Evolutionary conservation across 2,329 filamentous ascomycete species (phyloP), one percentile per base, ranked within the genome.

Genomic region (Didymella keratinophila): DNA sequence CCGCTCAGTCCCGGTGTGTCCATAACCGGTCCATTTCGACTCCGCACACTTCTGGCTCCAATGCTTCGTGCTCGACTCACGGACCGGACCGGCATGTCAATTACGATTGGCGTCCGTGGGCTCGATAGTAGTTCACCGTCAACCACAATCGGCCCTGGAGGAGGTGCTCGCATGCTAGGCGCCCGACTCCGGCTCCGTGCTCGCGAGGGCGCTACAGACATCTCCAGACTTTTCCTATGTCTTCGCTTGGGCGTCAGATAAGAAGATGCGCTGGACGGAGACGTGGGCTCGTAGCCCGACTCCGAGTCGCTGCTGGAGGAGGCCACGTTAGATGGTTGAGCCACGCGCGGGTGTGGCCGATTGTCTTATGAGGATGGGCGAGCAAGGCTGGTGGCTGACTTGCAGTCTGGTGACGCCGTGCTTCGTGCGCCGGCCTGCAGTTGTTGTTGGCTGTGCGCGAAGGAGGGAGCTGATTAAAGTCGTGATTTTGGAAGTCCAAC

Each of bases 1-100:
- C 73, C 71, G 37, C 73, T 76, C 39, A 76, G 56, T 21, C 73
- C 73, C 12, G 73, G 73, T 30, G 72, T 67, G 18, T 68, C 67
- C 48, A 72, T 64, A 1, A 69, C 51, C 11, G 70, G 65, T 36
- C 63, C 66, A 44, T 62, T 60, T 36, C 65, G 58, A 27, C 41
- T 43, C 23, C 41, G 21, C 16, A 43, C 41, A 27, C 41, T 43
- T 23, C 41, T 25, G 41, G 41, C 41, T 7, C 41, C 65, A 37
- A 69, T 57, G 56, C 71, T 73, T 42, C 70, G 66, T 54, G 70
- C 72, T 48, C 70, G 65, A 58, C 71, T 73, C 42, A 63, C 57
- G 16, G 70, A 28, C 20, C 70, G 54, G 16, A 66, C 62, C n/a
- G 67, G 66, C 8, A 74, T 53, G 34, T 72, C 71, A 12, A 75